phyloP scores from a whole-genome alignment of 1,139 yeast genomes.

The Magnusiomyces ingens region DNA sequence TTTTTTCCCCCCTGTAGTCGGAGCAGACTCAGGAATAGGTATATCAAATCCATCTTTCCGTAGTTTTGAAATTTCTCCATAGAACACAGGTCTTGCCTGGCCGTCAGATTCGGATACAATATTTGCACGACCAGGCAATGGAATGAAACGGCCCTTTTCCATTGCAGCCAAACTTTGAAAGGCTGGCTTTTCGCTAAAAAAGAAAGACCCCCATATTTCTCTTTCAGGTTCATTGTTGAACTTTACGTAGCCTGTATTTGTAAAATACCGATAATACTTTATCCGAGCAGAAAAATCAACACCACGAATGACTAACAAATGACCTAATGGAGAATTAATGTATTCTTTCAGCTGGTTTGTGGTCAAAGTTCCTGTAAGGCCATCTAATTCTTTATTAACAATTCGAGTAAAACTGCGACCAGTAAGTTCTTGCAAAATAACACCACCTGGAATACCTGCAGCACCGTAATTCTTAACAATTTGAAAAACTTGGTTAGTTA shows the following conservation, averaged over 20 bases:
- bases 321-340: slow-evolving; percentile 24
- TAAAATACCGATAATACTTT: slow-evolving; percentile 64
- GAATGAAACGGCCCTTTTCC: slow-evolving; percentile 20
- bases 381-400: slow-evolving; percentile 45
- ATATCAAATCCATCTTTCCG: not conserved
- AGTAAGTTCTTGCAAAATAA: slow-evolving; percentile 42
- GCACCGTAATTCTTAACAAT: slow-evolving; percentile 37
- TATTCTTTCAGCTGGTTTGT: slow-evolving; percentile 25
- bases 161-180: slow-evolving; percentile 16
- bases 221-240: slow-evolving; percentile 26
- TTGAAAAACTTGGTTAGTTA: slow-evolving; percentile 55
- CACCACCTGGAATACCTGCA: slow-evolving; percentile 54
- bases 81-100: slow-evolving; percentile 15
- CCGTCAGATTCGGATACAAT: slow-evolving; percentile 5
- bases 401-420: slow-evolving; percentile 51
- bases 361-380: slow-evolving; percentile 34
- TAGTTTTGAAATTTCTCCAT: slow-evolving; percentile 12
- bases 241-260: slow-evolving; percentile 37
- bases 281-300: slow-evolving; percentile 68
- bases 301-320: slow-evolving; percentile 48
- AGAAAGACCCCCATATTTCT: slow-evolving; percentile 28
- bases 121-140: slow-evolving; percentile 24
- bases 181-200: slow-evolving; percentile 9
- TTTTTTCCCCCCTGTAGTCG: slow-evolving; percentile 18
- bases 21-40: not conserved